phyloP scores from a whole-genome alignment of 257 asterid genomes.

The Forsythia suspensa region DNA sequence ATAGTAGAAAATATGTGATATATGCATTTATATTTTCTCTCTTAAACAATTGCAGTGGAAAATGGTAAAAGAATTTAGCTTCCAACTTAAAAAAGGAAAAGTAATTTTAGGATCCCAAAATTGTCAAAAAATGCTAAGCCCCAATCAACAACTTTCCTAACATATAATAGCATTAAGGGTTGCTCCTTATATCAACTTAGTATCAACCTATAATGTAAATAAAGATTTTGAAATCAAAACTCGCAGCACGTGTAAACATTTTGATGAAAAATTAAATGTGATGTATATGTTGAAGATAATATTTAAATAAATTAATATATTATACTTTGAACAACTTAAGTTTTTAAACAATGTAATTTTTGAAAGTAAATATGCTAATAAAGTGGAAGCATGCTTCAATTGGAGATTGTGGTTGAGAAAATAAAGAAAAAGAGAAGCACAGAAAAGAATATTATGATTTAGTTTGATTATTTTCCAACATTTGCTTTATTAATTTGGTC shows the following conservation, averaged over 20 bases:
- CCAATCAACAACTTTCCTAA: background rate
- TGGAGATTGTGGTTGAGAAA: conserved; percentile 7
- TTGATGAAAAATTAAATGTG: too few species aligned
- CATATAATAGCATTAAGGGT: background rate
- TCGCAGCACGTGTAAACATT: too few species aligned
- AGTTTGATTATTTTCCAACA: conserved; percentile 23
- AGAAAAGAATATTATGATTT: conserved; percentile 22
- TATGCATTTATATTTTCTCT: too few species aligned
- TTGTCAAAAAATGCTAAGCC: background rate
- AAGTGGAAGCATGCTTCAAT: conserved; percentile 30
- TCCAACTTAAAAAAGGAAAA: background rate
- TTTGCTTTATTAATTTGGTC: conserved; percentile 24
- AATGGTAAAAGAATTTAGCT: background rate
- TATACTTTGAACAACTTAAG: background rate
- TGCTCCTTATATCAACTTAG: too few species aligned
- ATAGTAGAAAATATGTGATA: too few species aligned
- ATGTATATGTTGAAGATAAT: too few species aligned
- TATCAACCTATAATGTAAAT: too few species aligned
- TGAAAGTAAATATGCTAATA: conserved; percentile 24
- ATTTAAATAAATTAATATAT: too few species aligned
- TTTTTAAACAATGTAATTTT: background rate
- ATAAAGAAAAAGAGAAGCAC: background rate
- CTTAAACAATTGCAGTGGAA: background rate
- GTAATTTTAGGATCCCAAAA: background rate
- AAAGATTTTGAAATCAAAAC: too few species aligned